Percentiles rank a stretch among this genome's conserved stretches.
Evolutionary conservation across 768 basidiomycete genomes (phyloP).

Genomic region (Russula sp.): DNA sequence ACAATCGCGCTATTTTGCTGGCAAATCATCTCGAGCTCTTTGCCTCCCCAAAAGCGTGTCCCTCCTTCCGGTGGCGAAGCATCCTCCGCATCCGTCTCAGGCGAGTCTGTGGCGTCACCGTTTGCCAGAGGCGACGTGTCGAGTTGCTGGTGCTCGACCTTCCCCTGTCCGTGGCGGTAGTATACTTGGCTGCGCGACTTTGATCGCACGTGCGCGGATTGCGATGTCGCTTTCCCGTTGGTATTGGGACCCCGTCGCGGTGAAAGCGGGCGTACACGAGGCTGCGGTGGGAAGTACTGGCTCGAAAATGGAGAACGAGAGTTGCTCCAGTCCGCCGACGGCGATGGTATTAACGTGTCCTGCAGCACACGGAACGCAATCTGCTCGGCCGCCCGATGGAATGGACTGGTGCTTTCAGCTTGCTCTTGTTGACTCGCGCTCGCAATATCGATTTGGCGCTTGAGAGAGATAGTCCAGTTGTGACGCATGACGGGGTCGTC

Average conservation of each 20-base stretch:
- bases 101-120: slow-evolving; percentile 17
- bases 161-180: slow-evolving; percentile 56
- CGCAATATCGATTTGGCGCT: slow-evolving; percentile 53
- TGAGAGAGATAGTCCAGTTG: slow-evolving; percentile 65
- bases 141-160: slow-evolving; percentile 54
- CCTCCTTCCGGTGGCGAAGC: slow-evolving; percentile 34
- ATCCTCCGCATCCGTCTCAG: slow-evolving; percentile 28
- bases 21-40: slow-evolving; percentile 78
- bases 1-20: slow-evolving; percentile 87
- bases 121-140: slow-evolving; percentile 16
- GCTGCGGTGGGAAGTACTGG: slow-evolving; percentile 31
- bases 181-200: slow-evolving; percentile 70
- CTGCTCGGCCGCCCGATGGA: slow-evolving; percentile 63
- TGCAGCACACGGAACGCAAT: slow-evolving; percentile 80
- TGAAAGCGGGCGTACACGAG: slow-evolving; percentile 25
- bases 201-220: slow-evolving; percentile 45
- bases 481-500: slow-evolving; percentile 70
- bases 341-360: slow-evolving; percentile 62
- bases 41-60: slow-evolving; percentile 66
- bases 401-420: slow-evolving; percentile 33
- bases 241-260: slow-evolving; percentile 24
- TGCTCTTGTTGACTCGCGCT: slow-evolving; percentile 31
- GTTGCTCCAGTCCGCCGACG: slow-evolving; percentile 9
- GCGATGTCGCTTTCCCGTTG: slow-evolving; percentile 13
- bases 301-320: slow-evolving; percentile 27